Base-by-base conservation (phyloP, 2,329 filamentous ascomycete genomes). In the Colletotrichum acutatum region DNA sequence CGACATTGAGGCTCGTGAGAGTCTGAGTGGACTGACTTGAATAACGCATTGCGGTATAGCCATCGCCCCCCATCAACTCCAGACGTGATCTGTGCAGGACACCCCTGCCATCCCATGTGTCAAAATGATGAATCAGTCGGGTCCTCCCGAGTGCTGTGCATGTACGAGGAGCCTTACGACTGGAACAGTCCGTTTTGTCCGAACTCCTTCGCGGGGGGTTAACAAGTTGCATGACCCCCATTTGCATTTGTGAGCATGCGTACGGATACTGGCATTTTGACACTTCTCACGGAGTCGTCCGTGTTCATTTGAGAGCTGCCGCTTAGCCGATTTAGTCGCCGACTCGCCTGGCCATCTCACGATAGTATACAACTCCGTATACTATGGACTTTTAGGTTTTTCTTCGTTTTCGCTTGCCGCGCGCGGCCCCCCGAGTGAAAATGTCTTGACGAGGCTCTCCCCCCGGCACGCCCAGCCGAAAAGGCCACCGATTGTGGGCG, bases 31-130 rank as follows among this genome's bases (percentile, higher is more conserved):
- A 26, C 54, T 4, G 60, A 26, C 24, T 22, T 22, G 37, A 32
- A 69, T 70, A 71, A 66, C 28, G 60, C 60, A 60, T 65, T 61
- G 60, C 30, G 46, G 34, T 70, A 70, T 72, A 60, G 54, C 60
- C 32, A 65, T 30, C 28, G 34, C n/a, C 14, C 37, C 26, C 52
- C 22, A 19, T 71, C 53, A 52, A 70, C 46, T 61, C 60, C 60
- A 66, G 54, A 61, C 66, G 46, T 34, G 11, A 14, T 28, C 19
- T 12, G 49, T 30, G 34, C 60, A 61, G 49, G 71, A 49, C 1
- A 57, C 71, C 66, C 71, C 56, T 71, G 71, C 22, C 32, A 46
- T 42, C 49, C 42, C 56, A 54, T 30, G n/a, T 68, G 65, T 54
- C 65, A 72, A 60, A 59, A 46, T 60, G 60, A 57, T 52, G 66